Evolutionary conservation across 441 rosid species (phyloP).

Genomic region (Gossypium gossypioides): DNA sequence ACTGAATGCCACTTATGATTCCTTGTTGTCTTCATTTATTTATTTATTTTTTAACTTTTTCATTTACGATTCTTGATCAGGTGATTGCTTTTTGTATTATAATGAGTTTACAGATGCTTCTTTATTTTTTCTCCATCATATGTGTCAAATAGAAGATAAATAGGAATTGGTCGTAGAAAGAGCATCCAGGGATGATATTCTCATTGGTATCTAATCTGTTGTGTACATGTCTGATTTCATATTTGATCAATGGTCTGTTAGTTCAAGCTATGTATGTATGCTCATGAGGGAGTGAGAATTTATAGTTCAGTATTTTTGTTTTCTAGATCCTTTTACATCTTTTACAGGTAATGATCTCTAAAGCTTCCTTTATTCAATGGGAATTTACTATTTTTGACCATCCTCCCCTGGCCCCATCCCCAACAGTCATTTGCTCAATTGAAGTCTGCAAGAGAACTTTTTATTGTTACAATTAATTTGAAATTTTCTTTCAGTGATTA

Average conservation of each 20-base stretch:
- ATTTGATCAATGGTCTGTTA: neutral
- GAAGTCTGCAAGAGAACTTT: neutral
- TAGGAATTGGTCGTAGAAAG: neutral
- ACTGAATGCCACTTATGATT: neutral
- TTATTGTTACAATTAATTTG: neutral
- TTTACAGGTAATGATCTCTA: neutral
- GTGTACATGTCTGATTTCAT: neutral
- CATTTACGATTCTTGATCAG: neutral
- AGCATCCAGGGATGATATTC: neutral
- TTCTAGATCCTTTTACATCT: neutral
- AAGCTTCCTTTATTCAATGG: constrained; percentile 5
- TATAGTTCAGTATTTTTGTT: neutral
- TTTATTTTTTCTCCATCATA: neutral
- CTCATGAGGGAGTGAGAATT: neutral
- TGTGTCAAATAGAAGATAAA: neutral
- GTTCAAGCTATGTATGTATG: neutral
- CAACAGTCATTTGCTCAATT: neutral
- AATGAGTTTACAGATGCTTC: neutral
- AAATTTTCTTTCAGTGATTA: neutral
- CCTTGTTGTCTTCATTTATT: neutral
- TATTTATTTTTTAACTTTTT: neutral
- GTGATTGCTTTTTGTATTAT: neutral
- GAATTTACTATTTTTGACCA: neutral
- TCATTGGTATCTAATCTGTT: neutral
- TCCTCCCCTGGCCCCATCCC: neutral